Base-by-base conservation (phyloP, 495 filamentous ascomycete species). In the Tetracladium marchalianum region DNA sequence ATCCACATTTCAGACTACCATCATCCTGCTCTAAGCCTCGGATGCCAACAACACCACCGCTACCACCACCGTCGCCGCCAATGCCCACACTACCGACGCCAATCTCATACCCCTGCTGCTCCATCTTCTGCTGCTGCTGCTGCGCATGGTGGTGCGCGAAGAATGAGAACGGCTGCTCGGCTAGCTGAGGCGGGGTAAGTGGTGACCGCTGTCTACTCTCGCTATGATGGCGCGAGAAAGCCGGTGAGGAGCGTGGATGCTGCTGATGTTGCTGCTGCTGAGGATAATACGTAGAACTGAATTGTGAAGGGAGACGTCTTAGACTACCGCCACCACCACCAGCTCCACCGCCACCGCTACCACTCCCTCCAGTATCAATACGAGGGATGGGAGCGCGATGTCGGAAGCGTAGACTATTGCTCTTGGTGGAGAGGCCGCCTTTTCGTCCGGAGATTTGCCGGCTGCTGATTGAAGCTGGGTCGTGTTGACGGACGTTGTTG, bases 381-480 rank as follows among this genome's bases (percentile, higher is more conserved):
- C 41, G 17, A 7, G 40, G 47, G 5, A 31, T 35, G 4, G 40
- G 22, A 27, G 17, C 45, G 48, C 12, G 16, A 22, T 10, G 38
- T 35, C 43, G 44, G 12, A 40, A 37, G 9, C 16, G 34, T 5
- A 33, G 37, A 22, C 53, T 59, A 17, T 5, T 46, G 12, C 60
- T 60, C 46, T 62, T 66, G 2, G 71, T 66, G 19, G 70, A 66
- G 52, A 75, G 69, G 4, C 78, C 76, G 35, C 75, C 77, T 53
- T 71, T 77, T 11, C 72, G 66, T 34, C 72, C 78, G 31, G 78
- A 72, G 15, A 66, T 64, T 53, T 78, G 76, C 31, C 76, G 37
- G 71, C 66, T 22, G 65, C 65, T 11, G 63, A 65, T 15, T 72
- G 68, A 18, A 59, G 52, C 22, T 27, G 22, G 3, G 22, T 3